Conservation (phyloP, 2,329 filamentous ascomycete species). For the Alternaria sp. region DNA sequence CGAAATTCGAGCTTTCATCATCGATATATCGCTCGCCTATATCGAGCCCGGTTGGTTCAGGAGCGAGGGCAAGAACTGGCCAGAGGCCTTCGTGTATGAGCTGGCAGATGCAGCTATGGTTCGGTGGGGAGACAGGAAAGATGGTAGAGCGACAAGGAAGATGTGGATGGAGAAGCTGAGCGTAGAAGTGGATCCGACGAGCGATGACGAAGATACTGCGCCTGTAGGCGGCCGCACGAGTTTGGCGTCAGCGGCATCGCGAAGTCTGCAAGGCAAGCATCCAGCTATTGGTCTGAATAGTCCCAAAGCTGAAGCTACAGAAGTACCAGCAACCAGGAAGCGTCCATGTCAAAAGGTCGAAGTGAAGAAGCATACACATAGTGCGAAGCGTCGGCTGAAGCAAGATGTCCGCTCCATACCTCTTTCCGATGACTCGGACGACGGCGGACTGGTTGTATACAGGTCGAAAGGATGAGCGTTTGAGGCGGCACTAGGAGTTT, state of each 20-base stretch:
- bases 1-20: not conserved
- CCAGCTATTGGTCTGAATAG: not conserved
- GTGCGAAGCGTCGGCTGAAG: not conserved
- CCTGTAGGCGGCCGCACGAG: not conserved
- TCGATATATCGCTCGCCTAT: not conserved
- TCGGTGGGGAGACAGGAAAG: not conserved
- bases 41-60: not conserved
- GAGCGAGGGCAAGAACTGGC: not conserved
- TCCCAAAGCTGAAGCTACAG: not conserved
- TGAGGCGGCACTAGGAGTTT: not conserved
- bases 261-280: no score
- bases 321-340: not conserved
- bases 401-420: not conserved
- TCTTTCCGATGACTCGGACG: not conserved
- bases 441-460: not conserved
- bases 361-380: not conserved
- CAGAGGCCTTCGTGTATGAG: not conserved
- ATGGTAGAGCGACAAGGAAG: not conserved
- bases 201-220: not conserved
- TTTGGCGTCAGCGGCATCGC: not conserved
- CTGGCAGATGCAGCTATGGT: not conserved
- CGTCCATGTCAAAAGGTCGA: not conserved
- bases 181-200: not conserved
- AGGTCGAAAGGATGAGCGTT: not conserved
- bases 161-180: not conserved